Conservation (phyloP, 139 green algal genomes). For the Volvox africanus region DNA sequence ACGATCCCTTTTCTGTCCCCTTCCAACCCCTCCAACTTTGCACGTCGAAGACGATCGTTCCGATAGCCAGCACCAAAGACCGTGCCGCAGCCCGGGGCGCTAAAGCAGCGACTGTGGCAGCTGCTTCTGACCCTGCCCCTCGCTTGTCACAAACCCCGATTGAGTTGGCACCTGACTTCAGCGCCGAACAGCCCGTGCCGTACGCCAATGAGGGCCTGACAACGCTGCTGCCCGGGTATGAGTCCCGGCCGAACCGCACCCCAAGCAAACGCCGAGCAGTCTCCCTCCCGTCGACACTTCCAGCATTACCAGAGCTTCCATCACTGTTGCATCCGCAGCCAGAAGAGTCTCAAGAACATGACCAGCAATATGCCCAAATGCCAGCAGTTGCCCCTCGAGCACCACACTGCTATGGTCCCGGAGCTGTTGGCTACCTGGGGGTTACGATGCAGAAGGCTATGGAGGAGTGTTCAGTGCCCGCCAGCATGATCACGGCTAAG, state of each 20-base stretch:
- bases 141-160: neutral
- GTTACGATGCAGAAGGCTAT: too few species aligned
- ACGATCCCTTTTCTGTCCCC: neutral
- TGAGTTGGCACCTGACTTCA: neutral
- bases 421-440: too few species aligned
- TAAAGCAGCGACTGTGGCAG: neutral
- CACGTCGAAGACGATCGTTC: neutral
- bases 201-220: constrained; percentile 32
- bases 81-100: neutral
- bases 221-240: constrained; percentile 77
- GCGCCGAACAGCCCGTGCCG: constrained; percentile 5
- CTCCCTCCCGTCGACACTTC: neutral
- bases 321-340: neutral
- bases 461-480: too few species aligned
- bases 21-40: neutral
- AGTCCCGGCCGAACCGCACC: constrained; percentile 68
- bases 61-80: constrained; percentile 9
- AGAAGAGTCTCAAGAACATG: neutral
- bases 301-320: too few species aligned
- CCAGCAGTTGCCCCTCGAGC: too few species aligned
- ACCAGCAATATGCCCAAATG: too few species aligned
- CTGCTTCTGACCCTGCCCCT: neutral
- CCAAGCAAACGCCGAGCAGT: constrained; percentile 52
- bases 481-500: too few species aligned
- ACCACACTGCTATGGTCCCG: too few species aligned